Percentiles rank a stretch among this genome's conserved stretches.
Conservation (phyloP, 2,329 filamentous ascomycete genomes). For the Colletotrichum scovillei region DNA sequence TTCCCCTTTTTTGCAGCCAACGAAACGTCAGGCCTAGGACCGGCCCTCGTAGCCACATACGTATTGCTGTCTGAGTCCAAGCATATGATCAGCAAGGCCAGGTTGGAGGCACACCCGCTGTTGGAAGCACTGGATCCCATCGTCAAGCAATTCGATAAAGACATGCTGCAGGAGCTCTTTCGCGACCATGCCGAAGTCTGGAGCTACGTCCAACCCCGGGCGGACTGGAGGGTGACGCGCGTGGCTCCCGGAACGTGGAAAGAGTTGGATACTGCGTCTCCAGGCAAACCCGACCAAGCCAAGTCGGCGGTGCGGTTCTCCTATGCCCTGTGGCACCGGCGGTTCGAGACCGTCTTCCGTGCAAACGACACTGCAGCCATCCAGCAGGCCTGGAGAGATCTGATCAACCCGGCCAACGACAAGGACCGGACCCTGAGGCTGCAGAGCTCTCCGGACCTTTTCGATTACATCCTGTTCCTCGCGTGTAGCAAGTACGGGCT, state of each 20-base stretch:
- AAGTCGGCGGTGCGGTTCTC: constrained; percentile 5
- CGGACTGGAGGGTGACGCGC: constrained; percentile 27
- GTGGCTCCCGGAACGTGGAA: constrained; percentile 11
- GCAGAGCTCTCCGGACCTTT: constrained; percentile 46
- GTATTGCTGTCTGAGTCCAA: constrained; percentile 29
- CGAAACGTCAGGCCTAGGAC: constrained; percentile 3
- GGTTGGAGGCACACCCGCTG: constrained; percentile 8
- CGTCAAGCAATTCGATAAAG: constrained; percentile 28
- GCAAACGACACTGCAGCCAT: constrained; percentile 13
- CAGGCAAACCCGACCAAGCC: no score
- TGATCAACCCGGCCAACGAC: constrained; percentile 42
- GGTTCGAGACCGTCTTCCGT: constrained; percentile 23
- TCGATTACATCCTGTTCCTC: constrained; percentile 54
- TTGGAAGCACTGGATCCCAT: constrained; percentile 19
- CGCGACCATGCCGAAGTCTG: constrained; percentile 18
- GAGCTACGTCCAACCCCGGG: constrained; percentile 28
- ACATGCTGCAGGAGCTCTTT: constrained; percentile 23
- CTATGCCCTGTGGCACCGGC: constrained; percentile 32
- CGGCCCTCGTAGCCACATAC: constrained; percentile 31
- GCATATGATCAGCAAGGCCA: not conserved
- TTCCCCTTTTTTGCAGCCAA: not conserved
- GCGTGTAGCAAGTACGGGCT: constrained; percentile 45
- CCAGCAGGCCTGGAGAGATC: constrained; percentile 44
- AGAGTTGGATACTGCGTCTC: not conserved
- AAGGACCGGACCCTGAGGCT: constrained; percentile 42